Conservation (phyloP, 192 early-diverging fungal genomes). For the Dimargaris xerosporica region DNA sequence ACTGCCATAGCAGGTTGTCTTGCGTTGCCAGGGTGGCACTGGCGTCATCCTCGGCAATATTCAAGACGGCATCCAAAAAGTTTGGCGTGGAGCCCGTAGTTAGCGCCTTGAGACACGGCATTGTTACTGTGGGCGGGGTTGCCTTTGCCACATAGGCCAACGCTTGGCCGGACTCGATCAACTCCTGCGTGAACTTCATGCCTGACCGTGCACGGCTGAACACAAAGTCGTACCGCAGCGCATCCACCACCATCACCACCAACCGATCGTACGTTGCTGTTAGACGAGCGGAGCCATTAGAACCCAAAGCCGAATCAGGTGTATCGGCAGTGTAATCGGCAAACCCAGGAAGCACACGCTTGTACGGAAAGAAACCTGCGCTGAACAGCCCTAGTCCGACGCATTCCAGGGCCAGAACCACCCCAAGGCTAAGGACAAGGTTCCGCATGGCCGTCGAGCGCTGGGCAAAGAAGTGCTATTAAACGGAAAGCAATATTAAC, state of each 20-base stretch:
- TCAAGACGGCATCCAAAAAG: conserved; percentile 67
- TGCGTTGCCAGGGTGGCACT: conserved; percentile 33
- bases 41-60: conserved; percentile 66
- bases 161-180: conserved; percentile 26
- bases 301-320: conserved; percentile 11
- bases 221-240: conserved; percentile 60
- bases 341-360: conserved; percentile 45
- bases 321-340: no score
- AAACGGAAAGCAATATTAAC: no score
- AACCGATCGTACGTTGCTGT: conserved; percentile 25
- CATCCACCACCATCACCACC: conserved; percentile 66
- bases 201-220: conserved; percentile 39
- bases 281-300: background rate
- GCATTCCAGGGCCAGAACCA: conserved; percentile 28
- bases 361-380: conserved; percentile 70
- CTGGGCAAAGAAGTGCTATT: no score
- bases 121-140: conserved; percentile 57
- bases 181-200: conserved; percentile 43
- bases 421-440: no score
- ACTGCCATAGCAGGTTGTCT: conserved; percentile 62
- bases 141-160: conserved; percentile 28
- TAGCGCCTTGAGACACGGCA: conserved; percentile 68
- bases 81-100: conserved; percentile 61
- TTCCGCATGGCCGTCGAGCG: no score
- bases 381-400: conserved; percentile 45